These are phyloP conservation scores for Reticulascus tulasneorum DNA, from an alignment of 2,329 filamentous ascomycete species.

Conservation along the genomic window DNA sequence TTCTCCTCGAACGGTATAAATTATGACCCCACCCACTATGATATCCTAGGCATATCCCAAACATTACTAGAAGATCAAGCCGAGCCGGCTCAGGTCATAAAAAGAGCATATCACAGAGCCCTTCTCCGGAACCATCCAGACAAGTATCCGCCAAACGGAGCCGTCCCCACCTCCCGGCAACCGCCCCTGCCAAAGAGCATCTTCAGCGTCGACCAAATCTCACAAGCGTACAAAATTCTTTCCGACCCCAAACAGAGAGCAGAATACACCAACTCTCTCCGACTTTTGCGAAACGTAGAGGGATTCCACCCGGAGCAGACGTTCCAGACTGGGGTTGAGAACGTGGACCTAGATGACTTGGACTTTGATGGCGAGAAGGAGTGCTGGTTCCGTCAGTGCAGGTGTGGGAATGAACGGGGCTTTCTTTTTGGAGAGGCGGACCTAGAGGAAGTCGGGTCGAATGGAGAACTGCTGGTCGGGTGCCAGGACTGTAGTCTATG, in stretches of 20 bases:
- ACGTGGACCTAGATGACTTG: conserved; percentile 63
- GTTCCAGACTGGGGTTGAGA: conserved; percentile 59
- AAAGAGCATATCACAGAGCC: conserved; percentile 60
- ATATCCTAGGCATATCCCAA: conserved; percentile 54
- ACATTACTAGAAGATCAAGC: conserved; percentile 38
- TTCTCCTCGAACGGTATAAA: too few relatives aligned
- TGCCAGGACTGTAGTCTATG: conserved; percentile 65
- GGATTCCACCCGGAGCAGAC: conserved; percentile 17
- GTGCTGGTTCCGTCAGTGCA: conserved; percentile 55
- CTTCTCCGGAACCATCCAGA: conserved; percentile 65
- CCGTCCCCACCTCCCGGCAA: too few relatives aligned
- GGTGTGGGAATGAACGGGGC: conserved; percentile 60
- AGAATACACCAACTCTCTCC: conserved; percentile 51
- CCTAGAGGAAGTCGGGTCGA: conserved; percentile 53
- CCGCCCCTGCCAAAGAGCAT: background rate
- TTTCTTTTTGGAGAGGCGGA: conserved; percentile 57
- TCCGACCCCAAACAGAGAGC: conserved; percentile 44
- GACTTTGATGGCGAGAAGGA: conserved; percentile 43
- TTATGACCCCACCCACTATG: conserved; percentile 54
- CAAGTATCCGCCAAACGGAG: conserved; percentile 33
- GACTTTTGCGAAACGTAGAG: conserved; percentile 24
- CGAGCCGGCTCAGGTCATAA: conserved; percentile 46
- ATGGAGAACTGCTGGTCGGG: conserved; percentile 60
- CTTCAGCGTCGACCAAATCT: conserved; percentile 62
- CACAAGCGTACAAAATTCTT: conserved; percentile 53